Evolutionary conservation across 1,139 yeast species (phyloP).

Genomic region (Sugiyamaella castrensis): DNA sequence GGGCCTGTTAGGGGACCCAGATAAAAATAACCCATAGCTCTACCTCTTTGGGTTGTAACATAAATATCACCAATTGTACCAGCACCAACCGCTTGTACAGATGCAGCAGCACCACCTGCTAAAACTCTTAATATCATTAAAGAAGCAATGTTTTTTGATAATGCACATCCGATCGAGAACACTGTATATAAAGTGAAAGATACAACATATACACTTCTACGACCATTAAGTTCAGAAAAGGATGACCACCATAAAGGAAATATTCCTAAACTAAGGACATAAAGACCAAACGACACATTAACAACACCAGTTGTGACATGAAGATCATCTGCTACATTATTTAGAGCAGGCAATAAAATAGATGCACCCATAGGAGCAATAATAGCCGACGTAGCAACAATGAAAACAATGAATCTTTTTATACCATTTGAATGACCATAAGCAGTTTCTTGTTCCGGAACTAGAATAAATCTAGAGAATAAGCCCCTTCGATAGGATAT

Average conservation of each 20-base stretch:
- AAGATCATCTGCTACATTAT: slow-evolving; percentile 53
- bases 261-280: slow-evolving; percentile 67
- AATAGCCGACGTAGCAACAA: slow-evolving; percentile 71
- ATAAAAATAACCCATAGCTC: slow-evolving; percentile 77
- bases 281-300: slow-evolving; percentile 77
- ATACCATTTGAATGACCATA: slow-evolving; percentile 52
- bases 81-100: slow-evolving; percentile 88
- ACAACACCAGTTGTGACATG: slow-evolving; percentile 59
- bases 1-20: slow-evolving; percentile 84
- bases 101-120: slow-evolving; percentile 78
- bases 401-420: slow-evolving; percentile 55
- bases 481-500: slow-evolving; percentile 29
- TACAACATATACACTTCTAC: slow-evolving; percentile 67
- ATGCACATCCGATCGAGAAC: slow-evolving; percentile 70
- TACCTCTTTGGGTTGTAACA: slow-evolving; percentile 65
- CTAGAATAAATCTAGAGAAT: slow-evolving; percentile 41
- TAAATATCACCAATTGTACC: slow-evolving; percentile 80
- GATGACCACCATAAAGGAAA: slow-evolving; percentile 92
- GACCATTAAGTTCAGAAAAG: slow-evolving; percentile 64
- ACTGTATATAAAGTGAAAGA: slow-evolving; percentile 63
- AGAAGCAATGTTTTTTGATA: slow-evolving; percentile 58
- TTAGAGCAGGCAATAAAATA: slow-evolving; percentile 75
- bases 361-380: slow-evolving; percentile 94
- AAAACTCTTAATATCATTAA: slow-evolving; percentile 67
- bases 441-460: slow-evolving; percentile 76